A percentile compares a stretch with the other conserved stretches of the same genome.
Conservation (phyloP, 164 flowering plant genomes). For the Houttuynia cordata region DNA sequence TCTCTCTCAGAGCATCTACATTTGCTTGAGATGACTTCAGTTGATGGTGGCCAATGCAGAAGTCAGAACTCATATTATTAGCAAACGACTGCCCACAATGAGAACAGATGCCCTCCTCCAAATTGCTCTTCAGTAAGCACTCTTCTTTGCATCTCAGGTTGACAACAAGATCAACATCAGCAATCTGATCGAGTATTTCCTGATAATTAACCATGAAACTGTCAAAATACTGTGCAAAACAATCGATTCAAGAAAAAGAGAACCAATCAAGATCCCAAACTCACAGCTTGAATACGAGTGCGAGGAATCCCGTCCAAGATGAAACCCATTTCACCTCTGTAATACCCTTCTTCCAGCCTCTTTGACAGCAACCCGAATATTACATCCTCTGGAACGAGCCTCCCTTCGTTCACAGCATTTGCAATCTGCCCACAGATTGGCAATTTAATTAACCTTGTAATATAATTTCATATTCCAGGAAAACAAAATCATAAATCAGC, state of each 20-base stretch:
- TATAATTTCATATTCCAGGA: no score
- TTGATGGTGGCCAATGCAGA: slow-evolving; percentile 5
- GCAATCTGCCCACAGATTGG: slow-evolving; percentile 38
- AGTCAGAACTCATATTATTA: slow-evolving; percentile 6
- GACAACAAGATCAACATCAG: slow-evolving; percentile 50
- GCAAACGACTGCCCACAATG: slow-evolving; percentile 17
- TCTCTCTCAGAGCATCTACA: slow-evolving; percentile 12
- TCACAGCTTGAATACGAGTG: slow-evolving; percentile 31
- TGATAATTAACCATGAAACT: slow-evolving; percentile 10
- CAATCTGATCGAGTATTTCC: slow-evolving; percentile 55
- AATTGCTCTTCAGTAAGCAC: slow-evolving; percentile 19
- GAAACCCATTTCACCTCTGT: slow-evolving; percentile 80
- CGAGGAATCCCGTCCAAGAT: slow-evolving; percentile 64
- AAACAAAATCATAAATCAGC: no score
- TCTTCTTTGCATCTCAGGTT: slow-evolving; percentile 44
- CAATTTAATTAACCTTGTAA: background rate
- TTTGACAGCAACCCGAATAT: slow-evolving; percentile 69
- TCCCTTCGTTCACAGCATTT: slow-evolving; percentile 65
- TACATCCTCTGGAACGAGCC: slow-evolving; percentile 75
- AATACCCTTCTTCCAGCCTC: slow-evolving; percentile 81
- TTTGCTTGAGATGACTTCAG: slow-evolving; percentile 3
- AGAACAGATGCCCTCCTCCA: slow-evolving; percentile 20
- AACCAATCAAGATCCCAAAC: slow-evolving; percentile 11
- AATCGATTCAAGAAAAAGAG: no score
- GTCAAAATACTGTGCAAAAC: background rate